Evolutionary conservation across 2,329 filamentous ascomycete genomes (phyloP).

Genomic region (Cladophialophora immunda): DNA sequence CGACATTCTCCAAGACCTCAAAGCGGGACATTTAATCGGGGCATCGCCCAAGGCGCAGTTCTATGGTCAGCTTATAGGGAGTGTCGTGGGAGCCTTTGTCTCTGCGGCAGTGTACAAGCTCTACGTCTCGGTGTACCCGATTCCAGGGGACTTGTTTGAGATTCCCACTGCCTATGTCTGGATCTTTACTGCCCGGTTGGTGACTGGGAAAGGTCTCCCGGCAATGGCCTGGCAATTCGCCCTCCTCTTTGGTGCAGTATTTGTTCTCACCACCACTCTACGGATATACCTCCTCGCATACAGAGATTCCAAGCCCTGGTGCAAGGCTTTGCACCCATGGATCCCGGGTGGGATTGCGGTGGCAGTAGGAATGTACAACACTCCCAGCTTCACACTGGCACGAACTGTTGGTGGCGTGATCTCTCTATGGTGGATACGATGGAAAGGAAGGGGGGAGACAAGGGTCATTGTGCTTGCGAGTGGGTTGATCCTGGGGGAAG

Average conservation of each 20-base stretch:
- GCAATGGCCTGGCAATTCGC: conserved; percentile 84
- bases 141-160: conserved; percentile 89
- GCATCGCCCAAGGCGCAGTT: conserved; percentile 95
- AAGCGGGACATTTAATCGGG: conserved; percentile 91
- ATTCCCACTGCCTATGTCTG: conserved; percentile 96
- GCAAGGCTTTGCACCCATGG: conserved; percentile 54
- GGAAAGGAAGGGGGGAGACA: conserved; percentile 59
- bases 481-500: conserved; percentile 91
- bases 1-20: conserved; percentile 96
- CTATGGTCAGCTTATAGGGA: conserved; percentile 93
- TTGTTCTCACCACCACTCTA: conserved; percentile 73
- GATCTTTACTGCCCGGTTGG: conserved; percentile 93
- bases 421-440: conserved; percentile 78
- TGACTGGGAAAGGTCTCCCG: conserved; percentile 89
- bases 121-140: conserved; percentile 87
- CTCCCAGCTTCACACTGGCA: conserved; percentile 92
- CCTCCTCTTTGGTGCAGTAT: conserved; percentile 75
- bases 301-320: conserved; percentile 37
- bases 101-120: conserved; percentile 87
- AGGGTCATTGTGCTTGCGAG: conserved; percentile 87
- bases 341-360: conserved; percentile 95
- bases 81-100: conserved; percentile 82
- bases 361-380: conserved; percentile 97
- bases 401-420: conserved; percentile 80
- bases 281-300: conserved; percentile 60